Evolutionary conservation across 768 basidiomycete genomes (phyloP), one percentile per base, ranked within the genome.

Genomic region (Tricholoma sp.): DNA sequence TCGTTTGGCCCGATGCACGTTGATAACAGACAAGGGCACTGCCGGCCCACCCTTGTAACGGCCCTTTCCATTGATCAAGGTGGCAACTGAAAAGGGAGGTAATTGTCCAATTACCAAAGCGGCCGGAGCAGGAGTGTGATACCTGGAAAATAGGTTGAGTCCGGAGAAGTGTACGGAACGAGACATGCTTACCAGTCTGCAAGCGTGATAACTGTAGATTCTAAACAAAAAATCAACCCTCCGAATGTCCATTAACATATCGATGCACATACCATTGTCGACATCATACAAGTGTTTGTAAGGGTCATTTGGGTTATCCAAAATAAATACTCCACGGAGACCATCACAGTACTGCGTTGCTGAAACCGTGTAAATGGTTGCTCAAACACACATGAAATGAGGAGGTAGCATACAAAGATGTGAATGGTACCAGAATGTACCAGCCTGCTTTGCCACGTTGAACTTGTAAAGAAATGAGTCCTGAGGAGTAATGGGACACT

Each of bases 301-400:
- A 31, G 31, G 41, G 28, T 53, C 52, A 0, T 53, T 7, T 4
- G 60, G 63, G 37, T 80, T 76, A 36, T 80, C 77, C 15, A 82
- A 66, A 9, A 82, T 71, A 32, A 82, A 36, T 2, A 76, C 68
- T 1, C 81, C 81, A 37, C 81, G 67, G 24, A 83, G 69, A 0
- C 81, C 81, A 51, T 24, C 24, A 24, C 24, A 24, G 24, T 24
- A 24, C 24, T 24, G 24, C 24, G 24, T 24, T 24, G 24, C 83
- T 81, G 52, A 82, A 39, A 39, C 18, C 32, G 24, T 6, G 31
- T 52, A 7, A 15, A 18, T 32, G 36, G 18, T 28, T 13, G 18
- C 8, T 20, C 33, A 37, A 9, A 36, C 13, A 9, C 9, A 52
- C 9, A 34, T 13, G 20, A 12, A 15, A 7, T 2, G 24, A 37